Conservation (phyloP, 108 stramenopile genomes). For the Cyclotella distinguenda region DNA sequence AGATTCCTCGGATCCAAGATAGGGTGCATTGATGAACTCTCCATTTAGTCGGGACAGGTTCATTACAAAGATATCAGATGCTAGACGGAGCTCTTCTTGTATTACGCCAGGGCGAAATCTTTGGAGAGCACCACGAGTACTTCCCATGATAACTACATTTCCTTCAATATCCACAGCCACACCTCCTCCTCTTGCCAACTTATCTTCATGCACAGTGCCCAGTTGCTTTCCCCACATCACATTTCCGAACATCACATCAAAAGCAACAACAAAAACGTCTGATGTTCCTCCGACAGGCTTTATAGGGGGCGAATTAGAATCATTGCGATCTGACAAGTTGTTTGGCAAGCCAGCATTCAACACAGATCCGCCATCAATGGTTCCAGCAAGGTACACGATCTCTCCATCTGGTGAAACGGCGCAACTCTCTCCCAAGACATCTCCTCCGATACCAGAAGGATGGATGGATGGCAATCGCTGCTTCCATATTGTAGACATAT, state of each 20-base stretch:
- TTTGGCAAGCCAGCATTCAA: constrained; percentile 24
- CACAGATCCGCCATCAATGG: constrained; percentile 38
- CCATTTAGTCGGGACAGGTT: constrained; percentile 24
- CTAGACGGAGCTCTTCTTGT: constrained; percentile 5
- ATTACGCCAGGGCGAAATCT: constrained; percentile 18
- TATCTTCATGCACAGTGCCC: constrained; percentile 40
- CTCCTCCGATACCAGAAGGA: constrained; percentile 29
- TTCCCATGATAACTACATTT: constrained; percentile 43
- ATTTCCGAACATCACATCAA: constrained; percentile 39
- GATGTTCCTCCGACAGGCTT: constrained; percentile 29
- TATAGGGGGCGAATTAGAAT: constrained; percentile 7
- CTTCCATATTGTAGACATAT: constrained; percentile 44
- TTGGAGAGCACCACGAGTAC: constrained; percentile 39
- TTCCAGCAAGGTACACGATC: constrained; percentile 32
- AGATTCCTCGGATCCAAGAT: background rate
- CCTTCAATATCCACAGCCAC: constrained; percentile 35
- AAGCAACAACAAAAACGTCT: constrained; percentile 45
- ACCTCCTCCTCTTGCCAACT: constrained; percentile 43
- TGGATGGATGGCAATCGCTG: constrained; percentile 36
- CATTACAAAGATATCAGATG: constrained; percentile 43
- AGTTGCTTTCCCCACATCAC: constrained; percentile 41
- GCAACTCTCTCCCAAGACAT: constrained; percentile 43
- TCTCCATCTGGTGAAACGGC: constrained; percentile 41
- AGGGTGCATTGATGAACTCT: constrained; percentile 33
- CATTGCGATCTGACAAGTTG: constrained; percentile 6